These are phyloP conservation scores for Cutaneotrichosporon cyanovorans DNA, from an alignment of 1,284 basidiomycete species.

Conservation along the genomic window DNA sequence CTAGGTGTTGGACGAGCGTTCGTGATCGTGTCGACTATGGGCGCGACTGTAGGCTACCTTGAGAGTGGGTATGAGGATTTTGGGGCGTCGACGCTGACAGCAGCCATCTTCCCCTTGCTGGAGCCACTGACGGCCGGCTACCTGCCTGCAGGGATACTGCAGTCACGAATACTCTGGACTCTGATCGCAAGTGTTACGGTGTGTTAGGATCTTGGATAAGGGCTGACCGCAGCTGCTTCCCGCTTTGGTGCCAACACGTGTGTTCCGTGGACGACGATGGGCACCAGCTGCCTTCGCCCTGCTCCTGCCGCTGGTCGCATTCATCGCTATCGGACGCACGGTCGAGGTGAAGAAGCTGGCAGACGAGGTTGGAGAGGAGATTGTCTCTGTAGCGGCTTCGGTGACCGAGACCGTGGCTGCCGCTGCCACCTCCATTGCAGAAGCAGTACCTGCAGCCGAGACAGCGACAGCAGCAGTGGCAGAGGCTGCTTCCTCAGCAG, in stretches of 20 bases:
- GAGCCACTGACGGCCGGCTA: slow-evolving; percentile 31
- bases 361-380: slow-evolving; percentile 20
- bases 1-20: slow-evolving; percentile 33
- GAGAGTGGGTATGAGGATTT: slow-evolving; percentile 25
- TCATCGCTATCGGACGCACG: slow-evolving; percentile 43
- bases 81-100: not conserved
- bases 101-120: slow-evolving; percentile 36
- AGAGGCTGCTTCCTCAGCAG: too few species aligned
- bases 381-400: slow-evolving; percentile 25
- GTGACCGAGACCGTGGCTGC: slow-evolving; percentile 1
- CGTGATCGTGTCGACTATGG: slow-evolving; percentile 31
- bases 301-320: slow-evolving; percentile 39
- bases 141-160: slow-evolving; percentile 23
- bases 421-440: too few species aligned
- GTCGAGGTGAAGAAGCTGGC: slow-evolving; percentile 39
- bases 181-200: slow-evolving; percentile 30
- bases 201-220: slow-evolving; percentile 1
- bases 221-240: slow-evolving; percentile 31
- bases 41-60: slow-evolving; percentile 37
- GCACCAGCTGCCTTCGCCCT: slow-evolving; percentile 30
- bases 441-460: not conserved
- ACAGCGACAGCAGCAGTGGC: not conserved
- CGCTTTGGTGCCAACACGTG: slow-evolving; percentile 33
- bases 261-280: slow-evolving; percentile 22
- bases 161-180: slow-evolving; percentile 35